A percentile compares a stretch with the other conserved stretches of the same genome.
Conservation (phyloP, 306 rosid species). For the Morella rubra region DNA sequence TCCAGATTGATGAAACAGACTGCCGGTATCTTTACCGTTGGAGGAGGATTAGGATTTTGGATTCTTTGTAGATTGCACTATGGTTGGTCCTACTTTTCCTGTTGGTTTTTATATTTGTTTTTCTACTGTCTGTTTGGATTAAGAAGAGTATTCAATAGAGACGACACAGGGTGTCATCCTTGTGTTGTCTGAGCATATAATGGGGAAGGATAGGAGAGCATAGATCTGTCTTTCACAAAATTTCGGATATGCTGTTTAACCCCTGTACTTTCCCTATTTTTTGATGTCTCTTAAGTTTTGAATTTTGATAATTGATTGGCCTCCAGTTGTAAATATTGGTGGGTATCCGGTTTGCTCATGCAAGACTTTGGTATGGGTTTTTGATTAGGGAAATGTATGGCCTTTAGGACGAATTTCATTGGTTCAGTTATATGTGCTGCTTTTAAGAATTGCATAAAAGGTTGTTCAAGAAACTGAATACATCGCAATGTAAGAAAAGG, state of each 20-base stretch:
- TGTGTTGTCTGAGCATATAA: no score
- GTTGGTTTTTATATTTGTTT: not conserved
- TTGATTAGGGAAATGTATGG: not conserved
- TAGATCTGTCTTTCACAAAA: no score
- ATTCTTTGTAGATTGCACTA: slow-evolving; percentile 83
- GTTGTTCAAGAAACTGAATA: not conserved
- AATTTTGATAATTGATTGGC: not conserved
- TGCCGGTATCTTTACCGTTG: slow-evolving; percentile 76
- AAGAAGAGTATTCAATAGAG: no score
- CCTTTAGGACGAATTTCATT: not conserved
- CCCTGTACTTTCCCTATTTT: not conserved
- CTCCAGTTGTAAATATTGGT: not conserved
- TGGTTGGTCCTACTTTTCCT: slow-evolving; percentile 46
- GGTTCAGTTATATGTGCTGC: not conserved
- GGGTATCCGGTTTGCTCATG: not conserved
- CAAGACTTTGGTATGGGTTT: not conserved
- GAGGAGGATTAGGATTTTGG: slow-evolving; percentile 89
- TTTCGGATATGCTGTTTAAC: not conserved
- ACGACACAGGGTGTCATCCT: no score
- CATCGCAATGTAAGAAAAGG: not conserved
- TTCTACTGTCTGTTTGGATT: no score
- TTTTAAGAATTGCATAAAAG: not conserved
- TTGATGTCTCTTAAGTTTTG: not conserved
- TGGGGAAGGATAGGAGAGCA: no score
- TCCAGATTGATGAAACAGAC: slow-evolving; percentile 85